Percentiles rank a stretch among this genome's conserved stretches.
phyloP scores from a whole-genome alignment of 139 green algal species.

The Bryopsis sp. region DNA sequence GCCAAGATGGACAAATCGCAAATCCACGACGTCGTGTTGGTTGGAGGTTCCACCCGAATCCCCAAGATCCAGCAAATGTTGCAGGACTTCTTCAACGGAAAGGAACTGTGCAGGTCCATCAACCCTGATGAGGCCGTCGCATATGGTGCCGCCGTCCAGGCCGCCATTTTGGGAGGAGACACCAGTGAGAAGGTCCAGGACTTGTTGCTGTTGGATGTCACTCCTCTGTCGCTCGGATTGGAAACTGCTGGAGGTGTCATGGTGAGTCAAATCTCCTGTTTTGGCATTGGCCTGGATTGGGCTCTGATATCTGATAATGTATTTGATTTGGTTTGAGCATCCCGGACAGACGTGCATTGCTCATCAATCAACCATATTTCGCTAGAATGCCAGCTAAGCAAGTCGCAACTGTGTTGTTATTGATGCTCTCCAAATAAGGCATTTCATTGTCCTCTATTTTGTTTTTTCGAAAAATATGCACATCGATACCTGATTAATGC shows the following conservation, averaged over 20 bases:
- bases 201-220: conserved; percentile 95
- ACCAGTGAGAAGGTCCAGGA: conserved; percentile 94
- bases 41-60: conserved; percentile 94
- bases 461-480: too few relatives aligned
- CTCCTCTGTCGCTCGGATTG: conserved; percentile 88
- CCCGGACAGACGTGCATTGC: too few relatives aligned
- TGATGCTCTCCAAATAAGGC: too few relatives aligned
- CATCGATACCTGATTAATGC: too few relatives aligned
- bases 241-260: conserved; percentile 91
- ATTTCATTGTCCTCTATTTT: too few relatives aligned
- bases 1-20: conserved; percentile 81
- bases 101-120: conserved; percentile 99
- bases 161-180: conserved; percentile 90
- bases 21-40: conserved; percentile 89
- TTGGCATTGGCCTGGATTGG: not conserved
- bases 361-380: too few relatives aligned
- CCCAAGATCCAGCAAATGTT: conserved; percentile 97
- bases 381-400: too few relatives aligned
- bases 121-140: conserved; percentile 99
- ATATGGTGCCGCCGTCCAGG: conserved; percentile 94
- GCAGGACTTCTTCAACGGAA: conserved; percentile 95
- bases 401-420: too few relatives aligned
- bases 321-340: too few relatives aligned
- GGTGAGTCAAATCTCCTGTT: conserved; percentile 16
- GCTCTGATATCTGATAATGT: too few relatives aligned